Evolutionary conservation across 2,329 filamentous ascomycete species (phyloP).

Genomic region (Fonsecaea multimorphosa): DNA sequence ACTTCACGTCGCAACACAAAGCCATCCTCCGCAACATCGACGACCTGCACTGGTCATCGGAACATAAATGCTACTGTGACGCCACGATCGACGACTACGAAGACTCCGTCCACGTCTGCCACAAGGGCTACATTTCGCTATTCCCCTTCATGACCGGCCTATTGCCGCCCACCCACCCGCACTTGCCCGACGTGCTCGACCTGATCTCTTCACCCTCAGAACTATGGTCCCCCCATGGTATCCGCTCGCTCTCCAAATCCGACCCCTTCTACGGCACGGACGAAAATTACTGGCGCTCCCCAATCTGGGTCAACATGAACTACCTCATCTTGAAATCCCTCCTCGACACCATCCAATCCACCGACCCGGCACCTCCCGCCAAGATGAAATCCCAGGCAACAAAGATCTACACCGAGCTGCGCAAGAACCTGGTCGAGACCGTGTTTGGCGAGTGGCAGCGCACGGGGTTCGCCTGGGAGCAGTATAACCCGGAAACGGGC

Average conservation of each 20-base stretch:
- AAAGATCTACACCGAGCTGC: conserved; percentile 76
- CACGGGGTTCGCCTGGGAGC: conserved; percentile 97
- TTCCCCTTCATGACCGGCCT: conserved; percentile 91
- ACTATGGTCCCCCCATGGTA: conserved; percentile 87
- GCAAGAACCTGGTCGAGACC: conserved; percentile 85
- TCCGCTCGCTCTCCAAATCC: conserved; percentile 84
- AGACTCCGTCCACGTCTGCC: conserved; percentile 86
- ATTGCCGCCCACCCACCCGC: conserved; percentile 73
- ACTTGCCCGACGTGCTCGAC: conserved; percentile 75
- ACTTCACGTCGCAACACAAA: conserved; percentile 73
- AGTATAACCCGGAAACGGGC: conserved; percentile 94
- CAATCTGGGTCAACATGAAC: conserved; percentile 96
- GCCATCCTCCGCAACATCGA: conserved; percentile 86
- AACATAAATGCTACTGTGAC: conserved; percentile 86
- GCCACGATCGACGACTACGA: conserved; percentile 95
- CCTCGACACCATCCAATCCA: conserved; percentile 64
- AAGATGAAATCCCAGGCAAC: conserved; percentile 59
- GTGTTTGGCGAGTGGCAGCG: conserved; percentile 86
- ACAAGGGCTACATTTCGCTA: conserved; percentile 93
- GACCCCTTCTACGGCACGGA: conserved; percentile 84
- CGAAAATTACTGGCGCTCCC: conserved; percentile 97
- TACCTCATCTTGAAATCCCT: conserved; percentile 83
- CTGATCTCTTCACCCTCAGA: conserved; percentile 80
- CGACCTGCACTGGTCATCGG: conserved; percentile 89
- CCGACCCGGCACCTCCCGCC: conserved; percentile 23